phyloP scores from a whole-genome alignment of 306 rosid species.

The Trifolium fragiferum region DNA sequence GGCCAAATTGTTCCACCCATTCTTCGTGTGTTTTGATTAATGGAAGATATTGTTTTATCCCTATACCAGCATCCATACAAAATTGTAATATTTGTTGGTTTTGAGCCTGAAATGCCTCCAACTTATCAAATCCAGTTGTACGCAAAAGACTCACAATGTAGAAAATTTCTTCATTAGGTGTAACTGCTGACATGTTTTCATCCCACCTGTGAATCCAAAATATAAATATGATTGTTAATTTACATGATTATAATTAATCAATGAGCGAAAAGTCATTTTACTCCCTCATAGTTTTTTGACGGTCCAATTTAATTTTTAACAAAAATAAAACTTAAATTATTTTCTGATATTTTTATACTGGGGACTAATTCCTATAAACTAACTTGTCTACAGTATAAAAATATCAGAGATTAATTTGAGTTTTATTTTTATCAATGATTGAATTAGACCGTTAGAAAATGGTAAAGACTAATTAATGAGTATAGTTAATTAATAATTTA shows the following conservation, averaged over 20 bases:
- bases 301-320: too few relatives aligned
- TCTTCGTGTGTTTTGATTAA: conserved; percentile 46
- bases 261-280: too few relatives aligned
- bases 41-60: conserved; percentile 67
- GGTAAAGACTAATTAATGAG: too few relatives aligned
- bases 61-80: conserved; percentile 53
- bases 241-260: neutral
- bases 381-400: too few relatives aligned
- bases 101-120: conserved; percentile 48
- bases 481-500: neutral
- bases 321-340: too few relatives aligned
- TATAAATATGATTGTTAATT: neutral
- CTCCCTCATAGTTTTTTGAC: too few relatives aligned
- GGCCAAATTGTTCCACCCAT: conserved; percentile 73
- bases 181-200: conserved; percentile 66
- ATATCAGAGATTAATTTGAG: too few relatives aligned
- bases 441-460: too few relatives aligned
- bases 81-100: conserved; percentile 56
- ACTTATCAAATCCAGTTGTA: conserved; percentile 38
- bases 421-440: too few relatives aligned
- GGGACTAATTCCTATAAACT: too few relatives aligned
- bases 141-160: conserved; percentile 55
- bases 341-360: too few relatives aligned
- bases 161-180: conserved; percentile 71
- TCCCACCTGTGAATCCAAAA: conserved; percentile 66